These are phyloP conservation scores for Excoecaria cochinchinensis DNA, from an alignment of 345 rosid species.

Conservation along the genomic window DNA sequence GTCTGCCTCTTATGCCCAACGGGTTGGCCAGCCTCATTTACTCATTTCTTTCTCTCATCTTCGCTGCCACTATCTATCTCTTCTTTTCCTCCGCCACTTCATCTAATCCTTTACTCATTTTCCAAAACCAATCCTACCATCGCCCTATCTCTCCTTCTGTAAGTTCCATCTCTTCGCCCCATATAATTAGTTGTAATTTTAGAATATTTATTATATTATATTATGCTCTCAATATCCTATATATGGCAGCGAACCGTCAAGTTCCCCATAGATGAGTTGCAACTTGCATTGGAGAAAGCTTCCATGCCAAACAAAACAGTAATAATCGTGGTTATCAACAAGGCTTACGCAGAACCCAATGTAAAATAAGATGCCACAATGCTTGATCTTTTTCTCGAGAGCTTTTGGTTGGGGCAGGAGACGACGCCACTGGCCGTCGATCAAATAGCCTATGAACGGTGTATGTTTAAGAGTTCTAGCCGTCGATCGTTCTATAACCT, in stretches of 20 bases:
- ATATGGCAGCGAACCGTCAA: background rate
- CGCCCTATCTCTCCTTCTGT: no score
- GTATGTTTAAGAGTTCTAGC: conserved; percentile 19
- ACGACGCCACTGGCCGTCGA: conserved; percentile 27
- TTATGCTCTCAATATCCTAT: background rate
- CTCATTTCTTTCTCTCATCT: no score
- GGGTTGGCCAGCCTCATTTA: no score
- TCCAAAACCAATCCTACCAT: no score
- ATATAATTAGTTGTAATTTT: no score
- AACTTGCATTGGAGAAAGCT: conserved; percentile 38
- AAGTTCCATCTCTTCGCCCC: no score
- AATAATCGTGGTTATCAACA: conserved; percentile 27
- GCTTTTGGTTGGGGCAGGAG: conserved; percentile 30
- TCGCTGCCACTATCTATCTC: no score
- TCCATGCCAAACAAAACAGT: conserved; percentile 40
- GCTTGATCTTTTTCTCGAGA: conserved; percentile 32
- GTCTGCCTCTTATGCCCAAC: no score
- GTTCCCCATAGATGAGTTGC: conserved; percentile 46
- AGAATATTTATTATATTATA: background rate
- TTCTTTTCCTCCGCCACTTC: no score
- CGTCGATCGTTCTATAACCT: no score
- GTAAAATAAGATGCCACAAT: conserved; percentile 11
- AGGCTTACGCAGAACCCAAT: conserved; percentile 24
- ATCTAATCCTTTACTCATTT: no score
- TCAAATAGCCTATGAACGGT: conserved; percentile 21